Conservation (phyloP, 495 filamentous ascomycete genomes). For the Trichoderma erinaceum region DNA sequence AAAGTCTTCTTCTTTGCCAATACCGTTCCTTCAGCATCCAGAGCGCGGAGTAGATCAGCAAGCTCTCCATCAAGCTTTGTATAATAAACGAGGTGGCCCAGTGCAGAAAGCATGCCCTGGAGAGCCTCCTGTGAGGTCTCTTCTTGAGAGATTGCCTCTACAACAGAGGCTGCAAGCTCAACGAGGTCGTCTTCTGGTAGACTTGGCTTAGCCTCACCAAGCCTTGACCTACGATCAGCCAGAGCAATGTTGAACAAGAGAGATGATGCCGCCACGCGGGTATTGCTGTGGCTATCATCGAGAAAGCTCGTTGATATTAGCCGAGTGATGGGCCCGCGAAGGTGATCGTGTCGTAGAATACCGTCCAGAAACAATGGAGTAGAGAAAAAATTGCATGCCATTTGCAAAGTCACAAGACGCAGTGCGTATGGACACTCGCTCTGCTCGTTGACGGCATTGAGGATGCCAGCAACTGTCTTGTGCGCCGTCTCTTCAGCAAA, state of each 20-base stretch:
- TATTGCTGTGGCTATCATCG: constrained; percentile 44
- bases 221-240: constrained; percentile 59
- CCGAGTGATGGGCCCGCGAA: constrained; percentile 36
- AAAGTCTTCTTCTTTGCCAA: constrained; percentile 48
- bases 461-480: constrained; percentile 55
- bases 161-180: constrained; percentile 66
- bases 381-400: constrained; percentile 57
- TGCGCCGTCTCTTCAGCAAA: constrained; percentile 70
- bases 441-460: constrained; percentile 51
- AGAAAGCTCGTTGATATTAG: constrained; percentile 50
- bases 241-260: constrained; percentile 77
- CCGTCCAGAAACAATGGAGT: constrained; percentile 49
- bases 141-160: constrained; percentile 69
- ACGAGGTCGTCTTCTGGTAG: constrained; percentile 65
- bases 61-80: constrained; percentile 62
- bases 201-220: constrained; percentile 49
- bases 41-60: constrained; percentile 63
- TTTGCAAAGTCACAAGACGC: constrained; percentile 68
- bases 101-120: constrained; percentile 62
- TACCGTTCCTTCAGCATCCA: constrained; percentile 61
- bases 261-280: constrained; percentile 71
- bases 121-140: constrained; percentile 62
- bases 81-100: constrained; percentile 69
- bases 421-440: constrained; percentile 65
- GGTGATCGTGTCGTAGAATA: constrained; percentile 32